Conservation (phyloP, 768 basidiomycete species). For the Suillus discolor region DNA sequence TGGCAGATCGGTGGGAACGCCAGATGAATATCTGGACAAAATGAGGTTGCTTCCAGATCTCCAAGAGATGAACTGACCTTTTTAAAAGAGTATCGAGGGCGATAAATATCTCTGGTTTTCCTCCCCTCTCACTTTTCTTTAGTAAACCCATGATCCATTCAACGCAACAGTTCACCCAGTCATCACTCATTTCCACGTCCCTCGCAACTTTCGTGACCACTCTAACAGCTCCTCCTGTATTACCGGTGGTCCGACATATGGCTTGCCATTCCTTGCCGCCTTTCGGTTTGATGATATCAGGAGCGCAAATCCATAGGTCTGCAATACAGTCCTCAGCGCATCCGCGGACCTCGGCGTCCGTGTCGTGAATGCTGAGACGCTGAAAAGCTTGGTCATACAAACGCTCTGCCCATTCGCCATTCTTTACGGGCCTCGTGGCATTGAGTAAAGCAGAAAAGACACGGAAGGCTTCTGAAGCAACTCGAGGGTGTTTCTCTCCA, state of each 20-base stretch:
- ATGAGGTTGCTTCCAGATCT: not conserved
- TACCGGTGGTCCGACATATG: constrained; percentile 70
- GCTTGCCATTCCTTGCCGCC: constrained; percentile 79
- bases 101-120: constrained; percentile 79
- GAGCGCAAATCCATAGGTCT: constrained; percentile 86
- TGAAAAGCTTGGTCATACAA: constrained; percentile 76
- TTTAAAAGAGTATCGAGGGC: constrained; percentile 73
- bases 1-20: constrained; percentile 60
- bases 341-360: constrained; percentile 87
- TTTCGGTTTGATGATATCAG: constrained; percentile 65
- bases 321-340: constrained; percentile 84
- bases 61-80: constrained; percentile 45
- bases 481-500: constrained; percentile 83
- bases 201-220: constrained; percentile 85
- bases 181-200: constrained; percentile 67
- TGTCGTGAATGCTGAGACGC: constrained; percentile 76
- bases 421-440: constrained; percentile 69
- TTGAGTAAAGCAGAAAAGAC: constrained; percentile 84
- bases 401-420: constrained; percentile 64
- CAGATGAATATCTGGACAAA: constrained; percentile 45
- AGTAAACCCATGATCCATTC: constrained; percentile 77
- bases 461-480: constrained; percentile 86
- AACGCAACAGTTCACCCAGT: constrained; percentile 82
- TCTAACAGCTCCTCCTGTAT: constrained; percentile 74
- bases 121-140: constrained; percentile 75